Conservation (phyloP, 768 basidiomycete species). For the Daedaleopsis sinensis region DNA sequence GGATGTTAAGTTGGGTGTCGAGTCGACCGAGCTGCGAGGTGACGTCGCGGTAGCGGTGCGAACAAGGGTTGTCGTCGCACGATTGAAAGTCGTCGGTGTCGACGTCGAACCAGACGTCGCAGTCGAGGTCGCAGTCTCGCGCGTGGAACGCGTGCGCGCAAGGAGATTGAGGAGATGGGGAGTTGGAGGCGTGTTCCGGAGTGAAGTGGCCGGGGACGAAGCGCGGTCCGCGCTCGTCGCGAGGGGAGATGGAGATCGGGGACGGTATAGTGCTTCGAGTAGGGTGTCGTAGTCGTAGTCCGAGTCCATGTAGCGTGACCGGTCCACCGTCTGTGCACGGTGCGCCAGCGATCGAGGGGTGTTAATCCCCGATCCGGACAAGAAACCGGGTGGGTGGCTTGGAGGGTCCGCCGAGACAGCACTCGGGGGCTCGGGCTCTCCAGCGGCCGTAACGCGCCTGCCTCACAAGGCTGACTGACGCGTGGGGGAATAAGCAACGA, state of each 20-base stretch:
- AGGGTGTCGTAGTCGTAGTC: background rate
- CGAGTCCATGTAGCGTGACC: background rate
- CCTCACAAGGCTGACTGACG: constrained; percentile 12
- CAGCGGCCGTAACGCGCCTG: constrained; percentile 2
- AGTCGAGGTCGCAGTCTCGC: background rate
- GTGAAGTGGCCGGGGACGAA: too few relatives aligned
- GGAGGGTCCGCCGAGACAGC: constrained; percentile 1
- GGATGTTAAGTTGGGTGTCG: background rate
- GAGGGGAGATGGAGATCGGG: too few relatives aligned
- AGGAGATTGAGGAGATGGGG: constrained; percentile 3
- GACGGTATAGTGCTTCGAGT: too few relatives aligned
- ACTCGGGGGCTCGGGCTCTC: constrained; percentile 3
- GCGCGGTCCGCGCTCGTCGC: too few relatives aligned
- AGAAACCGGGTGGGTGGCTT: constrained; percentile 2
- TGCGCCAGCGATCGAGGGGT: constrained; percentile 6
- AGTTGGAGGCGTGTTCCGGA: too few relatives aligned
- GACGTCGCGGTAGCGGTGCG: constrained; percentile 1
- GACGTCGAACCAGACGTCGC: constrained; percentile 7
- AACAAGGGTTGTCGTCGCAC: background rate
- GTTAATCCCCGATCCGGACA: constrained; percentile 6
- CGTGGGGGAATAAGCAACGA: background rate
- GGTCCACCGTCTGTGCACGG: constrained; percentile 6
- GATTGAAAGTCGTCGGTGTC: background rate
- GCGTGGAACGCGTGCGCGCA: constrained; percentile 1
- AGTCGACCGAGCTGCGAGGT: constrained; percentile 4